Percentiles rank a stretch among this genome's conserved stretches.
Evolutionary conservation across 2,329 filamentous ascomycete species (phyloP).

Genomic region (Stagonosporopsis cucurbitacearum): DNA sequence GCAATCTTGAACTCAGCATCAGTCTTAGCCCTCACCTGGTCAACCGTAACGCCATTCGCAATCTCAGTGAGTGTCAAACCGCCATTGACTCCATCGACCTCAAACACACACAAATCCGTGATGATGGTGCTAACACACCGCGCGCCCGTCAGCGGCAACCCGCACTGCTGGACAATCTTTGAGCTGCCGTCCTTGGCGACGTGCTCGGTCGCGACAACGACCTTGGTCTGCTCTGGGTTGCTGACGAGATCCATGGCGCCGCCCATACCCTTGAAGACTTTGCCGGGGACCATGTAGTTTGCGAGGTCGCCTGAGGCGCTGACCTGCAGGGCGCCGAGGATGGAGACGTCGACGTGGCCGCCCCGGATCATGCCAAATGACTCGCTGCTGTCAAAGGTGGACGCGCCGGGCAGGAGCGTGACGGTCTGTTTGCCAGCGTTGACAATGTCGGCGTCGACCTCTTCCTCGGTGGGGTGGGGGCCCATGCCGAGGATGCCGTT

Average conservation of each 20-base stretch:
- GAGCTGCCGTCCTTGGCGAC: slow-evolving; percentile 89
- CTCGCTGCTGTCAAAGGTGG: slow-evolving; percentile 84
- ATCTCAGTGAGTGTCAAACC: slow-evolving; percentile 78
- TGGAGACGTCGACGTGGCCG: slow-evolving; percentile 84
- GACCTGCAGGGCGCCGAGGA: slow-evolving; percentile 90
- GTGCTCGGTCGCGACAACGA: slow-evolving; percentile 93
- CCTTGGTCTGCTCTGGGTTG: slow-evolving; percentile 82
- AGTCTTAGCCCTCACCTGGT: slow-evolving; percentile 86
- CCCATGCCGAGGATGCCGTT: slow-evolving; percentile 57
- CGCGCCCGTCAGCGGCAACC: slow-evolving; percentile 47
- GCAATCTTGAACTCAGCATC: slow-evolving; percentile 82
- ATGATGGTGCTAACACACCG: slow-evolving; percentile 49
- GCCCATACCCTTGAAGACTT: slow-evolving; percentile 85
- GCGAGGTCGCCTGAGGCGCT: slow-evolving; percentile 79
- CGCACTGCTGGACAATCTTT: slow-evolving; percentile 79
- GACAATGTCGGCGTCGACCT: slow-evolving; percentile 85
- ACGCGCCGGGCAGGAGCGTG: slow-evolving; percentile 78
- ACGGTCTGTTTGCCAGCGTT: slow-evolving; percentile 95
- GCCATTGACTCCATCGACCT: slow-evolving; percentile 73
- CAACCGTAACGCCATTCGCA: slow-evolving; percentile 83
- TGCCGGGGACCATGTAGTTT: slow-evolving; percentile 92
- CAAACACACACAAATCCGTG: slow-evolving; percentile 53
- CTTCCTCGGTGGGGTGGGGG: slow-evolving; percentile 61
- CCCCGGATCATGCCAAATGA: slow-evolving; percentile 93
- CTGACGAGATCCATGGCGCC: slow-evolving; percentile 90